Percentiles rank a stretch among this genome's conserved stretches.
phyloP scores from a whole-genome alignment of 768 basidiomycete genomes.

The Leucocoprinus leucothites region DNA sequence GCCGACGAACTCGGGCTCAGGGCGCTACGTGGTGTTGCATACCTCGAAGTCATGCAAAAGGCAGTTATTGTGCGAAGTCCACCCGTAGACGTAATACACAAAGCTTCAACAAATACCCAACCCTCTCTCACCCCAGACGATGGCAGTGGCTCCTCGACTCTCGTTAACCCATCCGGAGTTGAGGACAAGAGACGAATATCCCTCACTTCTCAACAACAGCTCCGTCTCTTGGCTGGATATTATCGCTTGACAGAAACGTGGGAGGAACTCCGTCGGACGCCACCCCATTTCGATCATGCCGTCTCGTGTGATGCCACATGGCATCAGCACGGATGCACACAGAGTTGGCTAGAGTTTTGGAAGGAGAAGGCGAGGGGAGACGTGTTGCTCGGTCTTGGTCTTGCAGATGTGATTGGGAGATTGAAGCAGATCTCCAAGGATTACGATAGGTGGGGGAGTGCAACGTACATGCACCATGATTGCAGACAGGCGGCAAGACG shows the following conservation, averaged over 20 bases:
- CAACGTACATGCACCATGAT: conserved; percentile 79
- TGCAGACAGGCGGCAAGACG: conserved; percentile 59
- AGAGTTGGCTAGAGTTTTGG: conserved; percentile 79
- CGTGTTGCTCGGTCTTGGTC: conserved; percentile 51
- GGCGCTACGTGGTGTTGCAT: conserved; percentile 59
- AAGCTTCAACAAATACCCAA: conserved; percentile 12
- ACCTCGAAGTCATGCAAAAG: conserved; percentile 73
- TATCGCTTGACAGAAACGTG: conserved; percentile 64
- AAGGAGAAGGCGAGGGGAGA: conserved; percentile 70
- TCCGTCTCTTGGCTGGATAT: conserved; percentile 67
- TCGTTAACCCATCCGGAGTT: conserved; percentile 20
- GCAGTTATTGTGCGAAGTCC: conserved; percentile 40
- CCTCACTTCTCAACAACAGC: conserved; percentile 55
- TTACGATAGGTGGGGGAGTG: conserved; percentile 67
- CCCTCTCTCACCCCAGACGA: conserved; percentile 9
- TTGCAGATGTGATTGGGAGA: conserved; percentile 67
- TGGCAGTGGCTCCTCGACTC: neutral
- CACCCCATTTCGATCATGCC: conserved; percentile 64
- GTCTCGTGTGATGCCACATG: conserved; percentile 62
- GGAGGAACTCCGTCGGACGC: conserved; percentile 57
- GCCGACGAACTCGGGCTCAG: conserved; percentile 68
- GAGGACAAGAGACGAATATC: conserved; percentile 24
- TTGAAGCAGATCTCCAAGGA: conserved; percentile 62
- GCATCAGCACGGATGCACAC: conserved; percentile 70
- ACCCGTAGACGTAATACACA: conserved; percentile 25